Conservation (phyloP, 2,329 filamentous ascomycete genomes). For the Neodidymelliopsis sp. region DNA sequence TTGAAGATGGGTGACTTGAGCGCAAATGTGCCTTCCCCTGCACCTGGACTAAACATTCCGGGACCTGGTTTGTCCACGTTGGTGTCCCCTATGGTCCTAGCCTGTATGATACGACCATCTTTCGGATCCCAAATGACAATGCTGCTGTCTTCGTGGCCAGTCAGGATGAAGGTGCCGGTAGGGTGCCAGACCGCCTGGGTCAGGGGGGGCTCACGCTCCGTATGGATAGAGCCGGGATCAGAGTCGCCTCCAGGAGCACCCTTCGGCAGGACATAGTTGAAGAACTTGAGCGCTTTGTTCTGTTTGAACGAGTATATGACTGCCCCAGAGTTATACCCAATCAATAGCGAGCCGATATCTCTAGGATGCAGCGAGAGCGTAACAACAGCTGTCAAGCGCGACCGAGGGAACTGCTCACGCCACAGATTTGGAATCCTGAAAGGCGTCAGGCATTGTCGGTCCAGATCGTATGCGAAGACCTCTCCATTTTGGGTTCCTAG, state of each 20-base stretch:
- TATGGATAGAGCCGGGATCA: slow-evolving; percentile 68
- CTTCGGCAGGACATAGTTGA: slow-evolving; percentile 80
- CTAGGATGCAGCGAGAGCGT: slow-evolving; percentile 86
- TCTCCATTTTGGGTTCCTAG: slow-evolving; percentile 84
- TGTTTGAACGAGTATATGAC: slow-evolving; percentile 96
- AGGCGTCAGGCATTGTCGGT: slow-evolving; percentile 76
- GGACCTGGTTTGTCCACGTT: slow-evolving; percentile 73
- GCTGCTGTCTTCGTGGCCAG: slow-evolving; percentile 88
- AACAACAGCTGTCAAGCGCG: slow-evolving; percentile 71
- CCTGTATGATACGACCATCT: slow-evolving; percentile 83
- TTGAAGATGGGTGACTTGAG: slow-evolving; percentile 78
- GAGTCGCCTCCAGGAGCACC: slow-evolving; percentile 82
- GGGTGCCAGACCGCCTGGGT: slow-evolving; percentile 94
- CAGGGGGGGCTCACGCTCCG: slow-evolving; percentile 73
- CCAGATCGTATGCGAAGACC: slow-evolving; percentile 90
- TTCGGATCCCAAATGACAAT: slow-evolving; percentile 94
- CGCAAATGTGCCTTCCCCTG: slow-evolving; percentile 60
- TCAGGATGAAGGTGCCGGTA: slow-evolving; percentile 86
- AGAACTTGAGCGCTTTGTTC: slow-evolving; percentile 77
- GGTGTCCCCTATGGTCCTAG: slow-evolving; percentile 77
- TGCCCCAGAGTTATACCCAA: slow-evolving; percentile 89
- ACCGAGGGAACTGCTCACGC: slow-evolving; percentile 73
- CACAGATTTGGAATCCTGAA: slow-evolving; percentile 90
- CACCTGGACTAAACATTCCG: slow-evolving; percentile 51
- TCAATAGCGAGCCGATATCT: slow-evolving; percentile 88